A percentile compares a stretch with the other conserved stretches of the same genome.
These are phyloP conservation scores for Spiraea crenata DNA, from an alignment of 331 rosid genomes.

Conservation along the genomic window DNA sequence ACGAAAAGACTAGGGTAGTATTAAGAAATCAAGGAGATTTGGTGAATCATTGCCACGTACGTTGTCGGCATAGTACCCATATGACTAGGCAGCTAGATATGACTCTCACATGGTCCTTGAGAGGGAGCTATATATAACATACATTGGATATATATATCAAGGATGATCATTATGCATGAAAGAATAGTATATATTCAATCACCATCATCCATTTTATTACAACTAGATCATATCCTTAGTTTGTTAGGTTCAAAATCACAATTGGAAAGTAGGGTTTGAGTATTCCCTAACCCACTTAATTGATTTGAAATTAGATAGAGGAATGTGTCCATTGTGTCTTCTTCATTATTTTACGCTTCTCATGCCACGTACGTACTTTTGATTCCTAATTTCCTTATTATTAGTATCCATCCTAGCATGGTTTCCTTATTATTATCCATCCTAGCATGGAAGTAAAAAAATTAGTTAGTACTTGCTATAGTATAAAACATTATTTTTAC, in stretches of 20 bases:
- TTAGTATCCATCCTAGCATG: background rate
- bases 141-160: no score
- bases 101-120: constrained; percentile 18
- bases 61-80: constrained; percentile 28
- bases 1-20: background rate
- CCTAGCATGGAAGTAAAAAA: background rate
- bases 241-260: constrained; percentile 8
- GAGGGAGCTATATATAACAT: background rate
- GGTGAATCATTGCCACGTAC: constrained; percentile 25
- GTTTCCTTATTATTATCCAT: background rate
- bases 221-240: background rate
- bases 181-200: background rate
- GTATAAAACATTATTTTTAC: background rate
- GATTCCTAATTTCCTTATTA: background rate
- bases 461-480: background rate
- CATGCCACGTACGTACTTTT: constrained; percentile 1
- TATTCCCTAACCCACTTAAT: constrained; percentile 4
- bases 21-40: background rate
- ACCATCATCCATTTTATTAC: background rate
- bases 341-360: background rate
- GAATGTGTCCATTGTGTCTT: background rate
- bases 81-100: constrained; percentile 23
- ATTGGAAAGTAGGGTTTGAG: background rate
- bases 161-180: no score
- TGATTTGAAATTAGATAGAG: background rate